Percentiles rank a stretch among this genome's conserved stretches.
Conservation (phyloP, 257 asterid species). For the Solanum megistacrolobum region DNA sequence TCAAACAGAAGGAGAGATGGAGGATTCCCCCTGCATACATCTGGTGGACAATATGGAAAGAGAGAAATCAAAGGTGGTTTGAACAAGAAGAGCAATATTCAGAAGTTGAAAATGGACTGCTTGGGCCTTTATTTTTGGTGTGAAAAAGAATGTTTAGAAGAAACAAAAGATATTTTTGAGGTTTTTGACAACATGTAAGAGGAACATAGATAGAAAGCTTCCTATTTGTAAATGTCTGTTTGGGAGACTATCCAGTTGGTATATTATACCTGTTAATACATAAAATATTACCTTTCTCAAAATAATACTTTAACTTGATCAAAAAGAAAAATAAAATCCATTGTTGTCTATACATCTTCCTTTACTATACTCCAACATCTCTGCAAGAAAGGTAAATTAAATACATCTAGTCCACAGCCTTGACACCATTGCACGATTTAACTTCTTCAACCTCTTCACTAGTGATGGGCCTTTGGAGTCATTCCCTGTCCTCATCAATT, state of each 20-base stretch:
- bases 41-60: not conserved
- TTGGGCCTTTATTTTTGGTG: not conserved
- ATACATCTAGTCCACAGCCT: not conserved
- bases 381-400: not conserved
- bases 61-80: not conserved
- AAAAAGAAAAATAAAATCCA: not conserved
- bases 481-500: not conserved
- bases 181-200: not conserved
- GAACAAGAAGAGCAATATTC: not conserved
- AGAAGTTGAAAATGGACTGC: not conserved
- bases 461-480: not conserved
- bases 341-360: not conserved
- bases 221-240: not conserved
- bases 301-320: not conserved
- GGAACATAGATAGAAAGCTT: not conserved
- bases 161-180: not conserved
- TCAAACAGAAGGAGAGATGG: not conserved
- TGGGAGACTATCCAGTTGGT: not conserved
- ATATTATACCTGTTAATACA: not conserved
- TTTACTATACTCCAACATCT: not conserved
- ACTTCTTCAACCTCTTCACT: not conserved
- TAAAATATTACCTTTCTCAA: not conserved
- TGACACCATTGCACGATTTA: not conserved
- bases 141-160: not conserved
- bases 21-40: not conserved